Conservation (phyloP, 306 rosid genomes). For the Abrus precatorius region DNA sequence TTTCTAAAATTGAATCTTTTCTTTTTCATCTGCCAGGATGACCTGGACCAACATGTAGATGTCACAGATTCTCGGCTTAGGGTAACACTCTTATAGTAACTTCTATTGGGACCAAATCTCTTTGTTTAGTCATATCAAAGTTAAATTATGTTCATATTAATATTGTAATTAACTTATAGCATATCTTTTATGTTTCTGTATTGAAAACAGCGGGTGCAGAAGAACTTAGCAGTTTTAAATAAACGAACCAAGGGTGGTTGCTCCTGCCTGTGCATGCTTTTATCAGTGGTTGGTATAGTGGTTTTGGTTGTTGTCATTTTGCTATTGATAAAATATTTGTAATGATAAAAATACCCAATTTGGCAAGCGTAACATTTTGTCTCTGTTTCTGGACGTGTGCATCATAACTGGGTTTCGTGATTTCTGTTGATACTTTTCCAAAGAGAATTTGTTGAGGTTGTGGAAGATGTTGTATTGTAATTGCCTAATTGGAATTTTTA, state of each 20-base stretch:
- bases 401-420: slow-evolving; percentile 29
- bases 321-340: slow-evolving; percentile 74
- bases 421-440: slow-evolving; percentile 26
- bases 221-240: slow-evolving; percentile 81
- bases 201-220: slow-evolving; percentile 85
- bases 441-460: slow-evolving; percentile 22
- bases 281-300: slow-evolving; percentile 74
- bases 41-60: slow-evolving; percentile 87
- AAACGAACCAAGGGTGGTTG: slow-evolving; percentile 87
- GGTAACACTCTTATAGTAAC: slow-evolving; percentile 62
- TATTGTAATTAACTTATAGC: slow-evolving; percentile 20
- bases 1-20: slow-evolving; percentile 14
- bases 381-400: slow-evolving; percentile 44
- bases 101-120: slow-evolving; percentile 10
- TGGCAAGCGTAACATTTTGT: neutral
- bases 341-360: slow-evolving; percentile 37
- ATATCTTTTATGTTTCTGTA: slow-evolving; percentile 32
- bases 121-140: slow-evolving; percentile 10
- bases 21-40: slow-evolving; percentile 71
- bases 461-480: slow-evolving; percentile 35
- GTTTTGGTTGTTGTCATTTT: slow-evolving; percentile 64
- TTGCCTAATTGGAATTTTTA: neutral
- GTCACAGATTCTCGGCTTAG: slow-evolving; percentile 79
- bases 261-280: slow-evolving; percentile 85
- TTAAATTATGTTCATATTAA: slow-evolving; percentile 8